Conservation (phyloP, 2,329 filamentous ascomycete genomes). For the Hymenoscyphus albidus region DNA sequence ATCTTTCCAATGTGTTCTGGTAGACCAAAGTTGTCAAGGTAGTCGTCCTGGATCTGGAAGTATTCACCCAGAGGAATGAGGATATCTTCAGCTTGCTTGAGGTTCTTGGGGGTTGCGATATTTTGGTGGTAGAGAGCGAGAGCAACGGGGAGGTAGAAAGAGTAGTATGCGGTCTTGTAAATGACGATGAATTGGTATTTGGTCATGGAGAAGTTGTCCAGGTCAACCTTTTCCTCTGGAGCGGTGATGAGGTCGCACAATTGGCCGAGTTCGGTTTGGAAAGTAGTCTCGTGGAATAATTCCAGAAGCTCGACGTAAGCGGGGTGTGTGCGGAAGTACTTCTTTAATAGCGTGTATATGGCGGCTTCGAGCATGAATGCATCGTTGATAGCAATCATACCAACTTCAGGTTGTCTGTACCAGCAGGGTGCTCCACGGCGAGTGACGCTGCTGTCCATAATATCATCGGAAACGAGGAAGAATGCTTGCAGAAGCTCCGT, state of each 20-base stretch:
- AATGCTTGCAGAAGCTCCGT: conserved; percentile 98
- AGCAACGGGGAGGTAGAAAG: conserved; percentile 95
- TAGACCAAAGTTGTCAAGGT: conserved; percentile 94
- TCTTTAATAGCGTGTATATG: conserved; percentile 90
- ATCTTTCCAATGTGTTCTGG: conserved; percentile 96
- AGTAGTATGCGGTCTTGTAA: conserved; percentile 99
- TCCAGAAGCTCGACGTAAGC: conserved; percentile 89
- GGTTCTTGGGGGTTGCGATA: conserved; percentile 80
- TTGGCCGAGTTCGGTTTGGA: conserved; percentile 95
- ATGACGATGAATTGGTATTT: conserved; percentile 99
- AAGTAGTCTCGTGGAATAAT: conserved; percentile 91
- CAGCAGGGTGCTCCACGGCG: conserved; percentile 93
- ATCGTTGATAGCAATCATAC: conserved; percentile 98
- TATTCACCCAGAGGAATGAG: conserved; percentile 97
- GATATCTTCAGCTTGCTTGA: conserved; percentile 85
- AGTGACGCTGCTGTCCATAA: conserved; percentile 96
- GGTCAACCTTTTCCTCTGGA: conserved; percentile 87
- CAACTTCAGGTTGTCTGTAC: conserved; percentile 86
- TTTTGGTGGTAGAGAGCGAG: conserved; percentile 83
- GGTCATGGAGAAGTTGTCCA: conserved; percentile 90
- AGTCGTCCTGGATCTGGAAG: conserved; percentile 99
- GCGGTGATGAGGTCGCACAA: conserved; percentile 92
- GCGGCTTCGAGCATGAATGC: conserved; percentile 88
- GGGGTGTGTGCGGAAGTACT: conserved; percentile 84
- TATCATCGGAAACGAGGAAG: conserved; percentile 97